These are phyloP conservation scores for Pseudogymnoascus sp. DNA, from an alignment of 2,329 filamentous ascomycete species.

Conservation along the genomic window DNA sequence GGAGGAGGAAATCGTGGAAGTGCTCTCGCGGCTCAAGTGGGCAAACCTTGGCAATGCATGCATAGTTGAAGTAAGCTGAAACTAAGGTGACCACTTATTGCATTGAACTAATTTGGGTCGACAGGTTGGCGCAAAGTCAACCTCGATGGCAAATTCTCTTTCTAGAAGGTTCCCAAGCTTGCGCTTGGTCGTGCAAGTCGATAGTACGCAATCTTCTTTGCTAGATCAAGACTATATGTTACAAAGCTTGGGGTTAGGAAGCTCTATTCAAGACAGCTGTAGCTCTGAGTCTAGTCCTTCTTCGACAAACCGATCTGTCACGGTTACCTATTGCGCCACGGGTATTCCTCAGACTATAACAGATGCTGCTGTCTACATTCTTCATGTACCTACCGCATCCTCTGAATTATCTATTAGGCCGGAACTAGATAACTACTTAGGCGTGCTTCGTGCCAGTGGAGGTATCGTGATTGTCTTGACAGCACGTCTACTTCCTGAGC, in stretches of 20 bases:
- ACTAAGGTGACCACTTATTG: no score
- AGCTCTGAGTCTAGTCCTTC: slow-evolving; percentile 8
- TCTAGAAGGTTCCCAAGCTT: slow-evolving; percentile 22
- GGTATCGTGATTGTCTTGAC: slow-evolving; percentile 26
- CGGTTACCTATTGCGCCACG: slow-evolving; percentile 18
- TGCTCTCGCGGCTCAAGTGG: slow-evolving; percentile 26
- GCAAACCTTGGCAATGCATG: slow-evolving; percentile 21
- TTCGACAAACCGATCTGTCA: slow-evolving; percentile 14
- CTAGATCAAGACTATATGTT: not conserved
- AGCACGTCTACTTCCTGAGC: slow-evolving; percentile 21
- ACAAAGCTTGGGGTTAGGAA: not conserved
- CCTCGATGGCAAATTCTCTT: slow-evolving; percentile 14
- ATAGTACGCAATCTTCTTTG: not conserved
- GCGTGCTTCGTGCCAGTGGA: slow-evolving; percentile 25
- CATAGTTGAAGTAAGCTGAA: slow-evolving; percentile 23
- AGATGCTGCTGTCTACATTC: slow-evolving; percentile 31
- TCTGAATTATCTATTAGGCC: slow-evolving; percentile 15
- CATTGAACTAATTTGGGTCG: not conserved
- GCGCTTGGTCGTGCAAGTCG: slow-evolving; percentile 25
- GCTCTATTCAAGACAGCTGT: not conserved
- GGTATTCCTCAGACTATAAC: slow-evolving; percentile 23
- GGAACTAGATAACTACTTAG: slow-evolving; percentile 29
- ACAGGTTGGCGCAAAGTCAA: slow-evolving; percentile 15
- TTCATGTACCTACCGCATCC: slow-evolving; percentile 23
- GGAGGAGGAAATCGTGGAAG: slow-evolving; percentile 19